Evolutionary conservation across 2,329 filamentous ascomycete species (phyloP), one percentile per base, ranked within the genome.

Genomic region (Xylariales sp.): DNA sequence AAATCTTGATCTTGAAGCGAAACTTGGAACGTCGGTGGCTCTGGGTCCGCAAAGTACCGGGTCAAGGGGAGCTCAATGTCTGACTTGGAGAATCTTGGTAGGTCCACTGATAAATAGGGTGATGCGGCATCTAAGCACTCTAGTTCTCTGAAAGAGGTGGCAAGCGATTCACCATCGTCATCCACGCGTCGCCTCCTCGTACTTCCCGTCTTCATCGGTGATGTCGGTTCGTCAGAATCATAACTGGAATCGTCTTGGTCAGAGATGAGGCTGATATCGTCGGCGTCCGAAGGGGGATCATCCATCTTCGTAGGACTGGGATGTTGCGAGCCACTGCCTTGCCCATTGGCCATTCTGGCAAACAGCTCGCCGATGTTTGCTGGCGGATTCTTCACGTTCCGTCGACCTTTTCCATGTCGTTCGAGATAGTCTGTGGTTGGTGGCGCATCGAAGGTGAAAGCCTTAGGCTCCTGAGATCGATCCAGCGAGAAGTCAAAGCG

Each of bases 41-140:
- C 76, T 4, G 76, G 73, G 18, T 81, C 76, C 2, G 73, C 70
- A 51, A 83, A 80, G 50, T 79, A 77, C 34, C 66, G 72, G 3
- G 69, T 60, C 12, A 82, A 61, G 0, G 78, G 60, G 8, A 74
- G 55, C 32, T 79, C 74, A 6, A 65, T 59, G 15, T 75, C 74
- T 3, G 66, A 66, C 43, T 67, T 71, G 9, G 68, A 69, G 1
- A 75, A 55, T 19, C 68, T 66, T 0, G 71, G 69, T 12, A 80
- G 51, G 29, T 80, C 76, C 14, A 70, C 55, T 3, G 70, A 65
- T 9, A 70, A 58, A 40, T 71, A 68, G 2, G 70, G 65, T 3
- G 74, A 69, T 2, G 66, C 57, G 14, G 72, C 69, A 36, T 74
- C 69, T 4, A 61, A 48, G 24, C 61, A 55, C 29, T 78, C 73